These are phyloP conservation scores for Jamesozyma piceae DNA, from an alignment of 805 yeast genomes.

Conservation along the genomic window DNA sequence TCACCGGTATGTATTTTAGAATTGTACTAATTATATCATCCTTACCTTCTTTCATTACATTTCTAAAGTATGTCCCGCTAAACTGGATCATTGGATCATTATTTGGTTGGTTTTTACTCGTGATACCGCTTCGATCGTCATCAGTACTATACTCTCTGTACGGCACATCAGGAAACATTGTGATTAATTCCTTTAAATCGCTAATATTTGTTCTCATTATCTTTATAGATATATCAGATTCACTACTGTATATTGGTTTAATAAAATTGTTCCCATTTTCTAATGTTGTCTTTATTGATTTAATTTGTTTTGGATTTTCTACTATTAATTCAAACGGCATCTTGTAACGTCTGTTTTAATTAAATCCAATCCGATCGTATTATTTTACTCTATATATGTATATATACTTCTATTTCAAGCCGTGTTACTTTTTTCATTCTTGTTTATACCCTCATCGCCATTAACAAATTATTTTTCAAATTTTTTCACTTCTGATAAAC, in stretches of 20 bases:
- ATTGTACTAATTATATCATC: background rate
- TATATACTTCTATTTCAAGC: no score
- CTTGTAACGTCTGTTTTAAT: background rate
- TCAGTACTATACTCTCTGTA: slow-evolving; percentile 6
- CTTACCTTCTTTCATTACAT: background rate
- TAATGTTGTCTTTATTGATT: slow-evolving; percentile 18
- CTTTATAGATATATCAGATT: slow-evolving; percentile 3
- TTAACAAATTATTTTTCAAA: no score
- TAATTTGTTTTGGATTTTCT: slow-evolving; percentile 12
- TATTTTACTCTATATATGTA: background rate
- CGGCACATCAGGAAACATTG: slow-evolving; percentile 2
- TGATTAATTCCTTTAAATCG: background rate
- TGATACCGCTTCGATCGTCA: slow-evolving; percentile 3
- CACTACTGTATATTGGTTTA: slow-evolving; percentile 18
- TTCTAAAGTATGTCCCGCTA: background rate
- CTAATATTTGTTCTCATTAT: slow-evolving; percentile 18
- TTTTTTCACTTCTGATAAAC: no score
- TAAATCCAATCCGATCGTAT: no score
- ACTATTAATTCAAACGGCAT: slow-evolving; percentile 22
- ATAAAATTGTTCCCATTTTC: slow-evolving; percentile 15
- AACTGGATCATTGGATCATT: background rate
- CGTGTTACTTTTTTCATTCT: no score
- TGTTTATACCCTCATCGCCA: no score
- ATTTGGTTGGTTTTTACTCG: background rate
- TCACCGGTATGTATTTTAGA: slow-evolving; percentile 23